A percentile compares a stretch with the other conserved stretches of the same genome.
phyloP scores from a whole-genome alignment of 2,329 filamentous ascomycete genomes.

The Daldinia sp. region DNA sequence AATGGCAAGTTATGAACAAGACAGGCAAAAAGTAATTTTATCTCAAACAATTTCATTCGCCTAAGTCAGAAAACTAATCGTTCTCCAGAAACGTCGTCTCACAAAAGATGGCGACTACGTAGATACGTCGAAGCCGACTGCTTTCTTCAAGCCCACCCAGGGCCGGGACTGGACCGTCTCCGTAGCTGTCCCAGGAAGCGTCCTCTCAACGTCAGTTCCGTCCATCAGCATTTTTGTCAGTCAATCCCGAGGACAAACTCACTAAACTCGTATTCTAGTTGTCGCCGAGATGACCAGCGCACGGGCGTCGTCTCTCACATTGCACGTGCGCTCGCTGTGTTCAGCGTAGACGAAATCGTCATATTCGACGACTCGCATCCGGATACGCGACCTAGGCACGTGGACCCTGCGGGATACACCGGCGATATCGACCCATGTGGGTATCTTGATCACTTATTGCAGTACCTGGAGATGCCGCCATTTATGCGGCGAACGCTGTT shows the following conservation, averaged over 20 bases:
- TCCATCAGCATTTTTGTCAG: background rate
- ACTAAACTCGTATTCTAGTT: constrained; percentile 59
- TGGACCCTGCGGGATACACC: constrained; percentile 69
- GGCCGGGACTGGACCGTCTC: constrained; percentile 80
- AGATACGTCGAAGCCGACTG: constrained; percentile 75
- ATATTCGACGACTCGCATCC: constrained; percentile 78
- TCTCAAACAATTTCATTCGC: background rate
- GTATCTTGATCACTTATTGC: constrained; percentile 82
- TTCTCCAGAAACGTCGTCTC: constrained; percentile 64
- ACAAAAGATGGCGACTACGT: constrained; percentile 56
- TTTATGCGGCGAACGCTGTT: constrained; percentile 83
- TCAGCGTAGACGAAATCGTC: constrained; percentile 86
- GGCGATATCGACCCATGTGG: constrained; percentile 81
- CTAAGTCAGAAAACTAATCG: constrained; percentile 12
- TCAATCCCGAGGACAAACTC: constrained; percentile 9
- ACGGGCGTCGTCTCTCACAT: constrained; percentile 79
- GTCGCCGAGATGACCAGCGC: constrained; percentile 79
- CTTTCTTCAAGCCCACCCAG: constrained; percentile 73
- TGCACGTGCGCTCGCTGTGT: constrained; percentile 84
- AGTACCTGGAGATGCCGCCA: constrained; percentile 86
- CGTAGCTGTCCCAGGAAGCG: constrained; percentile 81
- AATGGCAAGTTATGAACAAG: constrained; percentile 48
- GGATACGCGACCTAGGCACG: constrained; percentile 59
- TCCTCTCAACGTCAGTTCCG: constrained; percentile 74
- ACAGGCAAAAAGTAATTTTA: constrained; percentile 48